phyloP scores from a whole-genome alignment of 352 stramenopile species.

The Globisporangium barbulae region DNA sequence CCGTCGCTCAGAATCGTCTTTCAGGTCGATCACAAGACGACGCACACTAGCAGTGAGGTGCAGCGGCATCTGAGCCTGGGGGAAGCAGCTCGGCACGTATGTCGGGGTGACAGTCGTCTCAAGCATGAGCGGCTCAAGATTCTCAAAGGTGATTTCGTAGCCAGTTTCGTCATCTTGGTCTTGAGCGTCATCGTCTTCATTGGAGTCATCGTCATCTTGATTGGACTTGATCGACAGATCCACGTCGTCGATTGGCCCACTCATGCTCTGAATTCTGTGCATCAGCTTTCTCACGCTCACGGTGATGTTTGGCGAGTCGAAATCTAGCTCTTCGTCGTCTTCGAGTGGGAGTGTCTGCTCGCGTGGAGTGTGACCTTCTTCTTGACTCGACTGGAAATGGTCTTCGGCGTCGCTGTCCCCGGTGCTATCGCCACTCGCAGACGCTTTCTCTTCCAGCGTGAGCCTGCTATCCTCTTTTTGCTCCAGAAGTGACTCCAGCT shows the following conservation, averaged over 20 bases:
- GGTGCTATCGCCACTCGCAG: background rate
- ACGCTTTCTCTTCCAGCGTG: constrained; percentile 9
- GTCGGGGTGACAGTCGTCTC: constrained; percentile 11
- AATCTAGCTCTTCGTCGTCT: constrained; percentile 15
- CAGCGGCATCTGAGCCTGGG: constrained; percentile 47
- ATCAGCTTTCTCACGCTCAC: constrained; percentile 20
- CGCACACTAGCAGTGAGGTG: constrained; percentile 73
- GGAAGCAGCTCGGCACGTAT: constrained; percentile 20
- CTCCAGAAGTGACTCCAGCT: constrained; percentile 20
- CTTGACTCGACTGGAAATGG: background rate
- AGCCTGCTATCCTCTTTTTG: constrained; percentile 9
- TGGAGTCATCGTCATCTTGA: constrained; percentile 18
- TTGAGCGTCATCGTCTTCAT: constrained; percentile 7
- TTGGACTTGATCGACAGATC: constrained; percentile 13
- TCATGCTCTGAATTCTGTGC: constrained; percentile 20
- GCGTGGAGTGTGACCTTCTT: background rate
- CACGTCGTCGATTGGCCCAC: background rate
- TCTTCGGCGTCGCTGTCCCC: constrained; percentile 2
- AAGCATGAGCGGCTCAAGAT: constrained; percentile 15
- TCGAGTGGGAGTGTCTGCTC: background rate
- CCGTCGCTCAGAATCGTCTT: constrained; percentile 57
- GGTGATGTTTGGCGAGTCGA: constrained; percentile 14
- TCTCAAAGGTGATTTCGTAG: background rate
- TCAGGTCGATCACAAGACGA: constrained; percentile 69
- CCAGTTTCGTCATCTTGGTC: constrained; percentile 7